Percentiles rank a stretch among this genome's conserved stretches.
phyloP scores from a whole-genome alignment of 2,329 filamentous ascomycete species.

The Trichoderma pleuroti region DNA sequence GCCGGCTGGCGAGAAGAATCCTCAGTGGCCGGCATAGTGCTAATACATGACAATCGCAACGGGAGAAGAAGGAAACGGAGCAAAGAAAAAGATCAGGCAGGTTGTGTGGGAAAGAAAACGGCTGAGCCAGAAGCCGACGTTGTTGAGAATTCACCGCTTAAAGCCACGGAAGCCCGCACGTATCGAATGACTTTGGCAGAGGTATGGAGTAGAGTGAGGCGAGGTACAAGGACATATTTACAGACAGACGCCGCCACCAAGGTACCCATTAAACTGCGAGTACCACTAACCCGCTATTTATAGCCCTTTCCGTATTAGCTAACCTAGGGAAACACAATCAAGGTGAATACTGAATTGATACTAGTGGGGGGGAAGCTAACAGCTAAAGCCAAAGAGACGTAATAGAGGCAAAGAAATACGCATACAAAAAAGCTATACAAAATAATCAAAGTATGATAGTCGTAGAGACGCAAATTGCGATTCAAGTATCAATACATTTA shows the following conservation, averaged over 20 bases:
- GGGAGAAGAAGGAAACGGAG: neutral
- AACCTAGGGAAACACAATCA: neutral
- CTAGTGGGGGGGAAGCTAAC: neutral
- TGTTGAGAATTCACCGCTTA: slow-evolving; percentile 1
- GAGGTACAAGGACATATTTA: neutral
- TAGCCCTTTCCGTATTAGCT: neutral
- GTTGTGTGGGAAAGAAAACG: neutral
- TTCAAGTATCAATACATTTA: neutral
- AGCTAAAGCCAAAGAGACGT: neutral
- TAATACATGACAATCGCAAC: neutral
- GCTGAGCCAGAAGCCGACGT: too few species aligned
- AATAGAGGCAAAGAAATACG: neutral
- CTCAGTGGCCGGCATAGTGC: slow-evolving; percentile 21
- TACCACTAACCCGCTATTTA: neutral
- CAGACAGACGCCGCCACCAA: neutral
- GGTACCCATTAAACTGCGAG: neutral
- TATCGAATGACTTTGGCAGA: neutral
- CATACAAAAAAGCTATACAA: neutral
- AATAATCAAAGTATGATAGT: neutral
- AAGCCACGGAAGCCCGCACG: neutral
- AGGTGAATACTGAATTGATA: neutral
- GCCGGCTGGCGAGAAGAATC: neutral
- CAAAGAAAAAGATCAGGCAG: neutral
- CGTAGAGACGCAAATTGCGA: neutral
- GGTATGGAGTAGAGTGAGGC: neutral